Percentiles rank a stretch among this genome's conserved stretches.
These are phyloP conservation scores for Corylus avellana DNA, from an alignment of 306 rosid genomes.

Conservation along the genomic window DNA sequence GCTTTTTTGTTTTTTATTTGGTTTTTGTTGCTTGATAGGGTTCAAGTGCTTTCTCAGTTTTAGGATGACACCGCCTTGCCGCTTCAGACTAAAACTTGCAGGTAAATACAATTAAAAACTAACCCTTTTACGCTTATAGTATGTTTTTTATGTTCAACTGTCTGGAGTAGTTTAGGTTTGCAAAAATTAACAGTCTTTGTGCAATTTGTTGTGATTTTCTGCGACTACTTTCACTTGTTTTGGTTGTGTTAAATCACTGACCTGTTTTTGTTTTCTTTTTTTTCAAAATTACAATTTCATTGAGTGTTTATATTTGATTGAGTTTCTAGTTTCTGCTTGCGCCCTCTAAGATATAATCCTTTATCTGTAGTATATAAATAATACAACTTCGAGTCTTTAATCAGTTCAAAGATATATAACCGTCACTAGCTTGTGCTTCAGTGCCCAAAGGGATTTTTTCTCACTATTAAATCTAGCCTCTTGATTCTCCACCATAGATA, in stretches of 20 bases:
- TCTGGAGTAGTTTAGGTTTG: background rate
- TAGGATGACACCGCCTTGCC: conserved; percentile 78
- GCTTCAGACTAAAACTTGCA: conserved; percentile 78
- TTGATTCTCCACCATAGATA: too few relatives aligned
- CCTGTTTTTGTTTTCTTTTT: background rate
- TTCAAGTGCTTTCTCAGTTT: conserved; percentile 76
- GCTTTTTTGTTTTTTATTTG: conserved; percentile 18
- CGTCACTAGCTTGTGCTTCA: too few relatives aligned
- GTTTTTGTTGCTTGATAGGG: conserved; percentile 33
- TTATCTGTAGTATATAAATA: too few relatives aligned
- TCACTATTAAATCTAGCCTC: too few relatives aligned
- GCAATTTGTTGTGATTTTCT: background rate
- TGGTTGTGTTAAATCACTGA: background rate
- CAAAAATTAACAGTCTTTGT: background rate
- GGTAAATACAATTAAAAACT: conserved; percentile 32
- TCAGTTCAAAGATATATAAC: too few relatives aligned
- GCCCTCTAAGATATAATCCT: too few relatives aligned
- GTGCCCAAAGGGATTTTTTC: too few relatives aligned
- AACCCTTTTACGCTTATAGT: background rate
- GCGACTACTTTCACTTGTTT: background rate
- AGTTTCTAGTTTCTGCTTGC: too few relatives aligned
- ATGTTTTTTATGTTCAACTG: background rate
- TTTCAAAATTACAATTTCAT: background rate
- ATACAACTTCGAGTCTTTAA: too few relatives aligned
- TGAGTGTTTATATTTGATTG: too few relatives aligned